Evolutionary conservation across 108 stramenopile genomes (phyloP).

Genomic region (Aurantiochytrium sp.): DNA sequence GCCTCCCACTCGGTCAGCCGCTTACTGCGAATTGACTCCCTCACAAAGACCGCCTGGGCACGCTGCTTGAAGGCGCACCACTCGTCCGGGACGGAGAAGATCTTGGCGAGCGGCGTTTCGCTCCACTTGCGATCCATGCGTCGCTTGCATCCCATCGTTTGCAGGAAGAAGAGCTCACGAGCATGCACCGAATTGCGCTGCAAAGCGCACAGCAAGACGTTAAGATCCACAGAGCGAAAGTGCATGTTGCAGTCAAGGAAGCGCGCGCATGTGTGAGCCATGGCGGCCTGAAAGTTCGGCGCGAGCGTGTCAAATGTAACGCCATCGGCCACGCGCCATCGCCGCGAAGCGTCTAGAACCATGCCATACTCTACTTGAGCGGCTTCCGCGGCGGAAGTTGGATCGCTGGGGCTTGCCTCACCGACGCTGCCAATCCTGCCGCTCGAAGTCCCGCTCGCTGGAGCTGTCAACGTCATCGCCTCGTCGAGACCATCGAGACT

Average conservation of each 20-base stretch:
- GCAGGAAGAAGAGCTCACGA: slow-evolving; percentile 21
- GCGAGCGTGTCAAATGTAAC: neutral
- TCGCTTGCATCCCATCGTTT: neutral
- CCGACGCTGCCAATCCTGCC: no score
- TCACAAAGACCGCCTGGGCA: slow-evolving; percentile 16
- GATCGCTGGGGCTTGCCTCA: no score
- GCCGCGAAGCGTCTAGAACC: slow-evolving; percentile 18
- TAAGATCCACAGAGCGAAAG: neutral
- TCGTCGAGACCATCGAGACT: neutral
- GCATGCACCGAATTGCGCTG: neutral
- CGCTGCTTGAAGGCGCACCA: slow-evolving; percentile 18
- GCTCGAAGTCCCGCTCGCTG: no score
- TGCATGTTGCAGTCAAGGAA: slow-evolving; percentile 32
- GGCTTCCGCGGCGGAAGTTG: no score
- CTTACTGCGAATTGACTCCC: slow-evolving; percentile 4
- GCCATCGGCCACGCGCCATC: neutral
- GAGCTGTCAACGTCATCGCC: neutral
- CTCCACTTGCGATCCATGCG: slow-evolving; percentile 26
- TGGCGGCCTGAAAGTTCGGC: slow-evolving; percentile 17
- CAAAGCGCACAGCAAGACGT: slow-evolving; percentile 11
- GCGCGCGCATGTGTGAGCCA: slow-evolving; percentile 15
- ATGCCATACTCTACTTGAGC: neutral
- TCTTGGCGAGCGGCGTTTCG: slow-evolving; percentile 27
- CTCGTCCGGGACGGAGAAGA: slow-evolving; percentile 23
- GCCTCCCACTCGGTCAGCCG: slow-evolving; percentile 27